Conservation (phyloP, 192 early-diverging fungal species). For the Cladochytrium replicatum region DNA sequence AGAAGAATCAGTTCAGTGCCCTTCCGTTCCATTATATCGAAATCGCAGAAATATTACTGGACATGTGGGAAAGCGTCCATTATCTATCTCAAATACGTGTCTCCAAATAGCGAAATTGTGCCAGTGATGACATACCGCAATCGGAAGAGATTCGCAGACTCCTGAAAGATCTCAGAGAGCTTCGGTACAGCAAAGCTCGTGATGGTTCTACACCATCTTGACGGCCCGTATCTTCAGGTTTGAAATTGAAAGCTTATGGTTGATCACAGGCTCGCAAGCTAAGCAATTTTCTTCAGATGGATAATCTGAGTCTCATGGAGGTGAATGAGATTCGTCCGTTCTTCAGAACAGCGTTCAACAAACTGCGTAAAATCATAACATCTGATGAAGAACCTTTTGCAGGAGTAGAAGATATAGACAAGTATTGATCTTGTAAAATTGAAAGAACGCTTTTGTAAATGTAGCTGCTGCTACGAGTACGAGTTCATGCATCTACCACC, state of each 20-base stretch:
- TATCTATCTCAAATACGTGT: no score
- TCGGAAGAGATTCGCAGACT: conserved; percentile 59
- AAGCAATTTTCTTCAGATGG: conserved; percentile 61
- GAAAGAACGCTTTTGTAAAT: no score
- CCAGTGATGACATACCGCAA: conserved; percentile 73
- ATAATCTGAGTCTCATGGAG: conserved; percentile 76
- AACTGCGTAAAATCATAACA: conserved; percentile 52
- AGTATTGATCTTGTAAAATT: no score
- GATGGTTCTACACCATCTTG: conserved; percentile 56
- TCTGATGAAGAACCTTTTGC: no score
- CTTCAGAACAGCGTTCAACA: conserved; percentile 70
- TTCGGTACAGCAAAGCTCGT: conserved; percentile 69
- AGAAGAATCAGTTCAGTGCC: conserved; percentile 43
- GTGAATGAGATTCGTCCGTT: conserved; percentile 91
- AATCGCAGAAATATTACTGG: conserved; percentile 65
- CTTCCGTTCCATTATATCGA: conserved; percentile 78
- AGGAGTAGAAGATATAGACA: no score
- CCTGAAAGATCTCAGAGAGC: conserved; percentile 77
- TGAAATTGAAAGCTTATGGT: no score
- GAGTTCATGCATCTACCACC: no score
- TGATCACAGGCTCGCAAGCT: no score
- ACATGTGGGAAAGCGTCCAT: conserved; percentile 48
- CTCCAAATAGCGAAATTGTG: conserved; percentile 29
- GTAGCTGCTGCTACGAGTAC: no score
- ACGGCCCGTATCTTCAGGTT: conserved; percentile 61